Base-by-base conservation (phyloP, 1,139 yeast species). In the Lodderomyces theae region DNA sequence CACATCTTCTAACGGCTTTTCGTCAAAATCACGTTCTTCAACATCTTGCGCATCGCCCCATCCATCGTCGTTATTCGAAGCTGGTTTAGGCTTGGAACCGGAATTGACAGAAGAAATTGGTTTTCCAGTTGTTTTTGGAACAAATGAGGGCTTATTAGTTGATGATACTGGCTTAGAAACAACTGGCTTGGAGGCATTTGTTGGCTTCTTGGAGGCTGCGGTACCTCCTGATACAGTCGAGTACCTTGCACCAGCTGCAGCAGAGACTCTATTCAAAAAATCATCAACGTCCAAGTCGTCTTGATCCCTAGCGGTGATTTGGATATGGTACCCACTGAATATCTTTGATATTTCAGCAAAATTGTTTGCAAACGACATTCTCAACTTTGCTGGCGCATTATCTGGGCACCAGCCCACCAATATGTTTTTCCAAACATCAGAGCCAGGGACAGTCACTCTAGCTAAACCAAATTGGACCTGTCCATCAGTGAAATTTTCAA, bases 221-320 rank as follows among this genome's bases (percentile, higher is more conserved):
- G 57, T 41, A 22, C 52, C 50, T 23, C 41, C 41, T 7, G 31
- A 13, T 59, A 81, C 86, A 42, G 81, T 78, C 4, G 95, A 83
- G 65, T 92, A 92, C 58, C 95, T 81, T 18, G 98, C 96, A 52
- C 98, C 98, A 2, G 97, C 86, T 31, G 98, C 96, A 50, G 88
- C 85, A 49, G 87, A 82, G 38, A 94, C 82, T 53, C 88, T 81
- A 42, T 80, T 74, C 51, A 88, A 63, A 48, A 92, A 78, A 46
- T 86, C 95, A 25, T 76, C 73, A 37, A 85, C 86, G 52, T 86
- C 86, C 59, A 94, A 74, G 59, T 94, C 98, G 56, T 88, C 96
- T 41, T 79, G 75, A 57, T 87, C 95, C 64, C 97, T 80, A n/a
- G 97, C 98, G 34, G 97, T 88, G 50, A 94, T 82, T 64, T 92